phyloP scores from a whole-genome alignment of 2,329 filamentous ascomycete genomes.

The Malbranchea zuffiana region DNA sequence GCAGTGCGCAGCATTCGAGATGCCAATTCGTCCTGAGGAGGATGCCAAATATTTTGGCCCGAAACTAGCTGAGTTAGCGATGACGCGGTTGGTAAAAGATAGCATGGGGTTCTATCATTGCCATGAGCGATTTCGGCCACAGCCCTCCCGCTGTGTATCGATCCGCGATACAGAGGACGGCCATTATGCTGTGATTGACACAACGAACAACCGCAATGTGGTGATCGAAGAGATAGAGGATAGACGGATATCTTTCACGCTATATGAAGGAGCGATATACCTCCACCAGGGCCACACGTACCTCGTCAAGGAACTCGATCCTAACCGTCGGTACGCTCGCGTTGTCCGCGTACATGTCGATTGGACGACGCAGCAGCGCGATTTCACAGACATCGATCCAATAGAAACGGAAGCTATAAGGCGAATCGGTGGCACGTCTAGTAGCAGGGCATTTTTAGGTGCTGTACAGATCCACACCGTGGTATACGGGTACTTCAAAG shows the following conservation, averaged over 20 bases:
- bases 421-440: constrained; percentile 48
- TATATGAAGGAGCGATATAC: constrained; percentile 96
- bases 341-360: constrained; percentile 85
- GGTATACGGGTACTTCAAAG: constrained; percentile 94
- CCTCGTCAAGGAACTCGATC: constrained; percentile 77
- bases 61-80: constrained; percentile 58
- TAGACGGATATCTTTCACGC: constrained; percentile 84
- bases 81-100: constrained; percentile 63
- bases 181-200: constrained; percentile 90
- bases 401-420: constrained; percentile 83
- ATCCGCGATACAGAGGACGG: constrained; percentile 84
- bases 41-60: constrained; percentile 71
- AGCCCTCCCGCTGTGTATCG: constrained; percentile 69
- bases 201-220: constrained; percentile 63
- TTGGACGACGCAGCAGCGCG: constrained; percentile 87
- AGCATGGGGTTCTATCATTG: constrained; percentile 78
- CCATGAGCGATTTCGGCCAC: constrained; percentile 74
- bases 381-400: constrained; percentile 89
- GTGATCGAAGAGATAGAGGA: constrained; percentile 89
- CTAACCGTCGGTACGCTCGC: constrained; percentile 69
- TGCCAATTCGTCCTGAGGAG: constrained; percentile 71
- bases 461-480: constrained; percentile 74
- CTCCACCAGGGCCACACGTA: constrained; percentile 92
- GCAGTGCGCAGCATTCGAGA: constrained; percentile 89
- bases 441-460: constrained; percentile 70